Evolutionary conservation across 805 yeast genomes (phyloP).

Genomic region (Candida chauliodis): DNA sequence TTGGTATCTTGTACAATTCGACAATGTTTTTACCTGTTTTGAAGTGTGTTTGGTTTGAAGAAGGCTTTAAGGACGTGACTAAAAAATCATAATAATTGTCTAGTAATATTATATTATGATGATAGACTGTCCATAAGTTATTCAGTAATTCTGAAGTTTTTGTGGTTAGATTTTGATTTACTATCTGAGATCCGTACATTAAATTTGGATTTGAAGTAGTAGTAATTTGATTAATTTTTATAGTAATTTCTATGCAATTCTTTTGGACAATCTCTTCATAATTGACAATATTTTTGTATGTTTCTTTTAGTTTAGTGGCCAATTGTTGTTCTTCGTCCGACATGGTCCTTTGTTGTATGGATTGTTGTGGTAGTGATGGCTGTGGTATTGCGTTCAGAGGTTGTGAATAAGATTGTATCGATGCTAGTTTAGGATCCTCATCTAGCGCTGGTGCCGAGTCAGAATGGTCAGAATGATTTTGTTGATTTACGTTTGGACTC

Average conservation of each 20-base stretch:
- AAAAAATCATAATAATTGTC: constrained; percentile 73
- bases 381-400: background rate
- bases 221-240: constrained; percentile 42
- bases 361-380: constrained; percentile 14
- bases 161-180: constrained; percentile 16
- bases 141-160: constrained; percentile 49
- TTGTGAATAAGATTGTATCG: constrained; percentile 1
- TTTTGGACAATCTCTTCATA: constrained; percentile 68
- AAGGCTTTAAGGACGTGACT: constrained; percentile 65
- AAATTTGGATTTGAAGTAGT: constrained; percentile 23
- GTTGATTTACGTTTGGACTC: constrained; percentile 33
- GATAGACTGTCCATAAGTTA: constrained; percentile 70
- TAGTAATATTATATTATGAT: constrained; percentile 58
- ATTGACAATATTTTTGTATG: constrained; percentile 65
- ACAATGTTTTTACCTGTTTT: constrained; percentile 76
- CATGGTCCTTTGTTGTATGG: constrained; percentile 28
- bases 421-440: constrained; percentile 6
- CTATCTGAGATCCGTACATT: constrained; percentile 12
- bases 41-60: constrained; percentile 46
- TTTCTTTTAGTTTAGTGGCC: constrained; percentile 69
- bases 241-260: constrained; percentile 57
- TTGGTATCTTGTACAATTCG: constrained; percentile 70
- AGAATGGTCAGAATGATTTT: constrained; percentile 38
- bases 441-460: constrained; percentile 31
- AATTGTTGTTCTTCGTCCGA: constrained; percentile 62